These are phyloP conservation scores for Boletus subcaerulescens DNA, from an alignment of 768 basidiomycete genomes.

Conservation along the genomic window DNA sequence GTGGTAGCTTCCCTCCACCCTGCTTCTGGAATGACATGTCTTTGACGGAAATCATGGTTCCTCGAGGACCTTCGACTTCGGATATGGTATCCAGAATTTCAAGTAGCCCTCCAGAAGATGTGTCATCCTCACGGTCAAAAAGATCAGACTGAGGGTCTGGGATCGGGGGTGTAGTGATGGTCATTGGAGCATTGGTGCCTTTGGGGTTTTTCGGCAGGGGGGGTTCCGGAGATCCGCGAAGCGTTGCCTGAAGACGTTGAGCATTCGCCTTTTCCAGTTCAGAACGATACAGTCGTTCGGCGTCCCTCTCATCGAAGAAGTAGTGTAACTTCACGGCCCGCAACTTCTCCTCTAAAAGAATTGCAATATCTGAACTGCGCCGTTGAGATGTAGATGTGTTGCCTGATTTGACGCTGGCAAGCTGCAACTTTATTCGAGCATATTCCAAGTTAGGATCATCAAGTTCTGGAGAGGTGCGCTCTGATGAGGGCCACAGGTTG, in stretches of 20 bases:
- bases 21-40: conserved; percentile 84
- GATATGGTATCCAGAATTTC: conserved; percentile 67
- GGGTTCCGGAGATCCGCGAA: conserved; percentile 31
- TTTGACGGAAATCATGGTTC: conserved; percentile 51
- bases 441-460: conserved; percentile 63
- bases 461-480: conserved; percentile 35
- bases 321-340: conserved; percentile 52
- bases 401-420: conserved; percentile 44
- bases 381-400: conserved; percentile 25
- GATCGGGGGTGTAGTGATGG: background rate
- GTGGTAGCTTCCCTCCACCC: conserved; percentile 80
- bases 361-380: conserved; percentile 27
- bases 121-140: conserved; percentile 52
- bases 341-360: conserved; percentile 45
- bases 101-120: conserved; percentile 60
- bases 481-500: conserved; percentile 22
- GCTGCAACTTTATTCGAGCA: conserved; percentile 57
- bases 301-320: conserved; percentile 69
- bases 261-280: conserved; percentile 52
- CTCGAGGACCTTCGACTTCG: conserved; percentile 54
- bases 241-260: conserved; percentile 40
- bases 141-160: conserved; percentile 36
- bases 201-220: background rate
- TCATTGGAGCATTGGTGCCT: background rate
- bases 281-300: conserved; percentile 51